A percentile compares a stretch with the other conserved stretches of the same genome.
Conservation (phyloP, 257 asterid genomes). For the Leonotis leonurus region DNA sequence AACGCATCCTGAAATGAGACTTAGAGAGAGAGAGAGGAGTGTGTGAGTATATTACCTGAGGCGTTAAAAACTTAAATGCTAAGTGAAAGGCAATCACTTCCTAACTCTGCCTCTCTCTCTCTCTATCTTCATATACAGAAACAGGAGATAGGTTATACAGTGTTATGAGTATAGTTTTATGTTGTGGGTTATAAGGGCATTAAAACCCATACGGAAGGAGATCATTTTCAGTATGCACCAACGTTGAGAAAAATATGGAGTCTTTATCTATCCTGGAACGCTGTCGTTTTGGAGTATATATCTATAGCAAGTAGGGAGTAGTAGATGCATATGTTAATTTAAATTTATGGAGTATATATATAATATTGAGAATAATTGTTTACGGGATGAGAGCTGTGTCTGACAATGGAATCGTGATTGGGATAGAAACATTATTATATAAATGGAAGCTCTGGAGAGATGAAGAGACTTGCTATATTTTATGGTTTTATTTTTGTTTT, state of each 20-base stretch:
- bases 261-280: no score
- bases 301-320: constrained; percentile 19
- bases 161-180: neutral
- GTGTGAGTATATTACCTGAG: neutral
- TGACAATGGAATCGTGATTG: constrained; percentile 29
- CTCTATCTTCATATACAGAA: neutral
- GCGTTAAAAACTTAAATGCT: neutral
- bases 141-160: neutral
- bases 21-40: constrained; percentile 19
- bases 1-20: constrained; percentile 17
- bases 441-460: neutral
- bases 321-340: no score
- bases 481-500: neutral
- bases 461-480: neutral
- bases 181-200: constrained; percentile 11
- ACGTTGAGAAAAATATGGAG: neutral
- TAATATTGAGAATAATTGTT: constrained; percentile 4
- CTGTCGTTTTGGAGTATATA: constrained; percentile 22
- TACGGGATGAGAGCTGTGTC: constrained; percentile 19
- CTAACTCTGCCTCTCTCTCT: constrained; percentile 26
- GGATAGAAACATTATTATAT: neutral
- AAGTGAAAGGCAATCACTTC: constrained; percentile 5
- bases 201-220: neutral
- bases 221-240: neutral
- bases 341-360: constrained; percentile 16